Evolutionary conservation across 208 protist species (phyloP).

Genomic region (Trypanosoma congolense): DNA sequence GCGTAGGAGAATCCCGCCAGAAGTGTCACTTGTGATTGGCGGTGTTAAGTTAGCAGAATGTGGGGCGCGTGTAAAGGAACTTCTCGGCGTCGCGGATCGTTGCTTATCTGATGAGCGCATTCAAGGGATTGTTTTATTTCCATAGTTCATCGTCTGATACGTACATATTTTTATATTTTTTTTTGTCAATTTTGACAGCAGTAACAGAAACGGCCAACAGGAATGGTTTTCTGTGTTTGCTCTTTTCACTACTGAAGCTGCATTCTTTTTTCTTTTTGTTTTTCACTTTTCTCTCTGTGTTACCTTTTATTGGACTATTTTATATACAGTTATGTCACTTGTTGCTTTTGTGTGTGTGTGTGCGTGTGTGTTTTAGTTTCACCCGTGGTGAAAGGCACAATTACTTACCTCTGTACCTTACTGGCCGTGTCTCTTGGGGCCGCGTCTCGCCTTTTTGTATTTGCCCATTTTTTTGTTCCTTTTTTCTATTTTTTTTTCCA

Average conservation of each 20-base stretch:
- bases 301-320: too few species aligned
- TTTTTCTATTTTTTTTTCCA: background rate
- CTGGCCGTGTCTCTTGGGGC: too few species aligned
- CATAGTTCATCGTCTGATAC: too few species aligned
- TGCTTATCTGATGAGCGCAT: slow-evolving; percentile 18
- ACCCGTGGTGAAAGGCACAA: too few species aligned
- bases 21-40: slow-evolving; percentile 12
- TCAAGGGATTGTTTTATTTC: slow-evolving; percentile 16
- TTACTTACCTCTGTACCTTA: too few species aligned
- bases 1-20: slow-evolving; percentile 1
- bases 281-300: background rate
- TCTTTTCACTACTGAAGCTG: too few species aligned
- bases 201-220: too few species aligned
- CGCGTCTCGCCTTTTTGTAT: background rate
- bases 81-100: slow-evolving; percentile 13
- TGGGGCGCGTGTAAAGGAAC: slow-evolving; percentile 4
- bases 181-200: slow-evolving; percentile 7
- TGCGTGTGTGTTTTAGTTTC: background rate
- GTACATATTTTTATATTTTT: slow-evolving; percentile 13
- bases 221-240: too few species aligned
- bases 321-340: too few species aligned
- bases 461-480: background rate
- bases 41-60: background rate
- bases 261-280: background rate
- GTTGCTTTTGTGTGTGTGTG: background rate